Evolutionary conservation across 1,284 basidiomycete species (phyloP), one percentile per base, ranked within the genome.

Genomic region (Marasmius sp.): DNA sequence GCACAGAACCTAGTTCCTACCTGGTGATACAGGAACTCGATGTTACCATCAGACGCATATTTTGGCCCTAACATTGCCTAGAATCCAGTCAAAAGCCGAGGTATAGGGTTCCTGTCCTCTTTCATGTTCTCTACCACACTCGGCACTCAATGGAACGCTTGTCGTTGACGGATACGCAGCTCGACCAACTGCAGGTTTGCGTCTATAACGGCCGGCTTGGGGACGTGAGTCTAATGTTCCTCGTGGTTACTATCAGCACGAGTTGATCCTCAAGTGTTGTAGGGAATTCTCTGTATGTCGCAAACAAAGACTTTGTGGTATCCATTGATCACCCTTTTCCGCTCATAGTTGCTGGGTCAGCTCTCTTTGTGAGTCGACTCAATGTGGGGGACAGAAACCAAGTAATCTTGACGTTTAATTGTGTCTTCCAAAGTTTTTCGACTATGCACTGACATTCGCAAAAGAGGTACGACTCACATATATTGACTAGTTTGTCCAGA

Each of bases 381-480:
- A 12, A 12, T 43, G 11, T 12, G 3, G 5, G 2, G 27, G 27
- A 27, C 27, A 27, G 27, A 27, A 27, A 27, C 27, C 27, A 27
- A 43, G 41, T 43, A 12, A 43, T 6, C 3, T 3, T 43, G n/a
- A 12, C 12, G 12, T 43, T 43, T 6, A 12, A 12, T 43, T 16
- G 16, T 41, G 39, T 9, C 39, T 9, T 9, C 39, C n/a, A 1
- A 37, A 68, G 66, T 38, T 68, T 34, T 68, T 62, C 54, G 67
- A 68, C 34, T 68, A 67, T 57, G 36, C 43, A 16, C 38, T 68
- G 33, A 68, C 67, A 11, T 59, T 67, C 37, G 57, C 39, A 37
- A 61, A 65, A 52, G 67, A 68, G 55, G 67, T 54, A 49, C 48
- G 57, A 20, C 14, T 22, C 52, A 11, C 27, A 27, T 27, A 5